These are phyloP conservation scores for Quercus variabilis DNA, from an alignment of 306 rosid genomes.

Conservation along the genomic window DNA sequence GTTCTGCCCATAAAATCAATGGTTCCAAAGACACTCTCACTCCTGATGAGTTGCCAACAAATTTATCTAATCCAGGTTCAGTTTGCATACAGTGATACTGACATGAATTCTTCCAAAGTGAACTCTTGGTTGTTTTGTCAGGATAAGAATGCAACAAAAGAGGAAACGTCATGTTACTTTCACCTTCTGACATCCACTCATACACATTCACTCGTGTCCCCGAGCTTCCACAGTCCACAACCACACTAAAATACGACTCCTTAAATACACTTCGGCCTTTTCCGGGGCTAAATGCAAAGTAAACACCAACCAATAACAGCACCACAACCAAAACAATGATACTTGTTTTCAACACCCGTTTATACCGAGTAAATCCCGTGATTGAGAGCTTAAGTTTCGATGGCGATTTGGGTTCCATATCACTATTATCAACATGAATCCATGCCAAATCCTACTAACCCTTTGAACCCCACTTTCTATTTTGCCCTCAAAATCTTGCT, in stretches of 20 bases:
- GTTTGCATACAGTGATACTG: slow-evolving; percentile 87
- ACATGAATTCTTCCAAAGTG: slow-evolving; percentile 51
- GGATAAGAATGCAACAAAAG: slow-evolving; percentile 60
- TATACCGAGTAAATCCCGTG: slow-evolving; percentile 27
- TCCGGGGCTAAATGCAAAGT: slow-evolving; percentile 30
- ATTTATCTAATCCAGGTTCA: slow-evolving; percentile 71
- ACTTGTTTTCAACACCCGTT: slow-evolving; percentile 24
- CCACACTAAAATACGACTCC: slow-evolving; percentile 61
- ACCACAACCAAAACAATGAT: slow-evolving; percentile 23
- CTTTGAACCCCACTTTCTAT: background rate
- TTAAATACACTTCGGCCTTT: slow-evolving; percentile 19
- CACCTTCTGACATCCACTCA: slow-evolving; percentile 42
- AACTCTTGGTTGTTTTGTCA: slow-evolving; percentile 39
- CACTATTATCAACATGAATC: slow-evolving; percentile 8
- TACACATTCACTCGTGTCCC: slow-evolving; percentile 72
- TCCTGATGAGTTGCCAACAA: slow-evolving; percentile 58
- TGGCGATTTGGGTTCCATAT: slow-evolving; percentile 72
- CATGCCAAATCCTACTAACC: background rate
- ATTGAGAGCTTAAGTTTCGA: slow-evolving; percentile 48
- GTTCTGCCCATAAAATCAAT: slow-evolving; percentile 65
- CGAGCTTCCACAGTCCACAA: slow-evolving; percentile 81
- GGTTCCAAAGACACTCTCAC: slow-evolving; percentile 65
- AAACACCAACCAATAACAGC: slow-evolving; percentile 42
- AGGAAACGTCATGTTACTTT: slow-evolving; percentile 37
- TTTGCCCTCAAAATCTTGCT: background rate